These are phyloP conservation scores for Licmophora abbreviata DNA, from an alignment of 108 stramenopile species.

Conservation along the genomic window DNA sequence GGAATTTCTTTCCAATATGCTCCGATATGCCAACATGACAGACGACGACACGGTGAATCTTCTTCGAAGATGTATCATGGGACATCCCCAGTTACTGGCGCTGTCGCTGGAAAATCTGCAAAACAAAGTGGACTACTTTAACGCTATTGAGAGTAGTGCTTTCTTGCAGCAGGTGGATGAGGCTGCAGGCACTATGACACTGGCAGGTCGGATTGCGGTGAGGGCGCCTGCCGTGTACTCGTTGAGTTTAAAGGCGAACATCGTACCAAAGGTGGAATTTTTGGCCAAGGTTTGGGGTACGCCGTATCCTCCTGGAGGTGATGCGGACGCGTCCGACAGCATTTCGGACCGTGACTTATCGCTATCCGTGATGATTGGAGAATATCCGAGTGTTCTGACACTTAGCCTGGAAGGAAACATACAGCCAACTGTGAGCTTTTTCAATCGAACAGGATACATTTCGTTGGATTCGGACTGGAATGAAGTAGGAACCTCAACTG, in stretches of 20 bases:
- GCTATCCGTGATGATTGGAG: constrained; percentile 21
- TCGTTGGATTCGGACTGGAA: constrained; percentile 41
- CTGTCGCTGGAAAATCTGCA: constrained; percentile 51
- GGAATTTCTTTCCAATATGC: constrained; percentile 17
- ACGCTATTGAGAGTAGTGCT: constrained; percentile 41
- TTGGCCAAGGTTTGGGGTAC: constrained; percentile 50
- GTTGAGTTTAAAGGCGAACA: constrained; percentile 53
- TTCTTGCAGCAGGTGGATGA: not conserved
- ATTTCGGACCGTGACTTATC: not conserved
- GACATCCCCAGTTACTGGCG: constrained; percentile 61
- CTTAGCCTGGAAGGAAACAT: constrained; percentile 69
- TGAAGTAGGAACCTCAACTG: not conserved
- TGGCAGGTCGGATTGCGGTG: constrained; percentile 34
- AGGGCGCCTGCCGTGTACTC: constrained; percentile 54
- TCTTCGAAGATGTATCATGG: constrained; percentile 42
- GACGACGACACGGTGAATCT: constrained; percentile 9
- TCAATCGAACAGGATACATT: constrained; percentile 70
- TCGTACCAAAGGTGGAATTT: constrained; percentile 55
- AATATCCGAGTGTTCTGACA: constrained; percentile 68
- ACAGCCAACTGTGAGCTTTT: constrained; percentile 65
- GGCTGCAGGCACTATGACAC: constrained; percentile 5
- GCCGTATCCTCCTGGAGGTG: not conserved
- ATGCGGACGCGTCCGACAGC: not conserved
- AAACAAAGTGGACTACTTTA: constrained; percentile 52
- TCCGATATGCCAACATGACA: constrained; percentile 1